Evolutionary conservation across 768 basidiomycete species (phyloP).

Genomic region (Leccinum subgranulosum): DNA sequence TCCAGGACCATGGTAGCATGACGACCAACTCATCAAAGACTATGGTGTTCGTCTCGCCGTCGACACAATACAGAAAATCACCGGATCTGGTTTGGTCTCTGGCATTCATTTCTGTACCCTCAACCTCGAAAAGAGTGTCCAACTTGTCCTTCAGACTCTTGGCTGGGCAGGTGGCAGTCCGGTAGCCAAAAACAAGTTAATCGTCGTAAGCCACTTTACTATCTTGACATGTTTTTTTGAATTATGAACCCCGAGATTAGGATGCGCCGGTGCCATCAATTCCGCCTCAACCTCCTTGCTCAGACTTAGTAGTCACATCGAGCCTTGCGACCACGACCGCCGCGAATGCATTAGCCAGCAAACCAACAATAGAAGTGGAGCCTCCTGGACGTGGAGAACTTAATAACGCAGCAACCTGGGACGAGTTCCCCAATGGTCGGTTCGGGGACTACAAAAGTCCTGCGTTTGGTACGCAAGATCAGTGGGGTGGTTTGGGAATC

Average conservation of each 20-base stretch:
- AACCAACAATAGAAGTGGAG: constrained; percentile 50
- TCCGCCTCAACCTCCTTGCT: constrained; percentile 26
- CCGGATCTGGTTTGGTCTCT: constrained; percentile 50
- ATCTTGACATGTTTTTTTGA: neutral
- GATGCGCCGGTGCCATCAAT: constrained; percentile 37
- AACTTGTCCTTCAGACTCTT: constrained; percentile 76
- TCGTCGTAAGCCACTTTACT: constrained; percentile 45
- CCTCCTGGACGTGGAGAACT: constrained; percentile 65
- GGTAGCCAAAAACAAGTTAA: constrained; percentile 59
- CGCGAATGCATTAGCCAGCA: constrained; percentile 48
- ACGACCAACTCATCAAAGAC: constrained; percentile 91
- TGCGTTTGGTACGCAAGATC: constrained; percentile 81
- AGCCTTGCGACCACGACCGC: constrained; percentile 63
- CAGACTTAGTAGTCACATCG: constrained; percentile 56
- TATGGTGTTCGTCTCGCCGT: constrained; percentile 89
- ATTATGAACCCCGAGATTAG: constrained; percentile 27
- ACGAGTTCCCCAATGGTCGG: constrained; percentile 97
- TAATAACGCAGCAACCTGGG: constrained; percentile 79
- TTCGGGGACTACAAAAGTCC: constrained; percentile 98
- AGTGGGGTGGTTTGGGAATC: constrained; percentile 69
- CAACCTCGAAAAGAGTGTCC: constrained; percentile 95
- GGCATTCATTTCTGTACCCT: constrained; percentile 96
- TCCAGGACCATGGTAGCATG: constrained; percentile 52
- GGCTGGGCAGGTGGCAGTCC: constrained; percentile 58
- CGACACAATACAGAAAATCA: constrained; percentile 67